Evolutionary conservation across 352 stramenopile species (phyloP).

Genomic region (Salisapilia sapeloensis): DNA sequence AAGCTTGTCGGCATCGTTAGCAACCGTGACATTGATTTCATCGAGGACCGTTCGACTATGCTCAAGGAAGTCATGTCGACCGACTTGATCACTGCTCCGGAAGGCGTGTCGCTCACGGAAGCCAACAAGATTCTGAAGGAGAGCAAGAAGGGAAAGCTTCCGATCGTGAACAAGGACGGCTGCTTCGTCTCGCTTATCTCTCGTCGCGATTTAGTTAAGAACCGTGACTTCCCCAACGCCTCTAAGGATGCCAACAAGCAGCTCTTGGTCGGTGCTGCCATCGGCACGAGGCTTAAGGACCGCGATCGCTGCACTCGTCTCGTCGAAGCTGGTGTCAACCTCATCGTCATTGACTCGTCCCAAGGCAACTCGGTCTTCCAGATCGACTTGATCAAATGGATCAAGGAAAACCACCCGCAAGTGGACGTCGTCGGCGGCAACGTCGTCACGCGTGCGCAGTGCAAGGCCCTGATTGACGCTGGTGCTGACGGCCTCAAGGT

Average conservation of each 20-base stretch:
- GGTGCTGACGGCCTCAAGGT: conserved; percentile 98
- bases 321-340: conserved; percentile 93
- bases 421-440: conserved; percentile 99
- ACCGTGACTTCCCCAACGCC: conserved; percentile 92
- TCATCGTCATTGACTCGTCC: conserved; percentile 99
- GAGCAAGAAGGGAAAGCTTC: conserved; percentile 99
- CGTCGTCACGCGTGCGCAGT: conserved; percentile 96
- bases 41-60: conserved; percentile 86
- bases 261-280: conserved; percentile 94
- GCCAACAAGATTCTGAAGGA: conserved; percentile 96
- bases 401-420: conserved; percentile 91
- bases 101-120: conserved; percentile 90
- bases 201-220: conserved; percentile 96
- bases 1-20: conserved; percentile 98
- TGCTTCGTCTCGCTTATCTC: conserved; percentile 98
- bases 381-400: conserved; percentile 84
- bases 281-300: conserved; percentile 96
- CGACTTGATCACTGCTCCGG: conserved; percentile 86
- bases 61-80: conserved; percentile 80
- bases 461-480: conserved; percentile 96
- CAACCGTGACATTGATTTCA: conserved; percentile 98
- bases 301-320: conserved; percentile 83
- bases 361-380: conserved; percentile 96
- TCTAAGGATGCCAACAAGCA: conserved; percentile 98
- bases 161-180: conserved; percentile 96